Percentiles rank a stretch among this genome's conserved stretches.
phyloP scores from a whole-genome alignment of 75 land plant species.

The Azolla pinnata region DNA sequence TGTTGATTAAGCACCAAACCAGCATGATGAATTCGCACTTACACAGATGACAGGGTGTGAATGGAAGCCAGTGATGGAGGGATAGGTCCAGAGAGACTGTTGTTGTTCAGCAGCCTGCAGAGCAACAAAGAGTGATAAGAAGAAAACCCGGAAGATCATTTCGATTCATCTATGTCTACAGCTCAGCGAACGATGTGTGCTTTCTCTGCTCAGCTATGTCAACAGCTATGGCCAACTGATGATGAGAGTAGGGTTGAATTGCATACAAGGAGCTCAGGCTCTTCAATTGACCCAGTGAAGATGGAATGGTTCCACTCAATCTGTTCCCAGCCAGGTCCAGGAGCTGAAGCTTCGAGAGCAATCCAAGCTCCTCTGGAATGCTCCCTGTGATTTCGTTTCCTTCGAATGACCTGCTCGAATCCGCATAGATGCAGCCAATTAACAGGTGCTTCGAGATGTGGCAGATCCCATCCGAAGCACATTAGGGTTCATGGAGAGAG shows the following conservation, averaged over 20 bases:
- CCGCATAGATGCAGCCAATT: conserved; percentile 12
- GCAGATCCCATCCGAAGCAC: too few relatives aligned
- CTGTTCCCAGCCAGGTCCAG: conserved; percentile 24
- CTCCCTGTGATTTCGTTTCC: conserved; percentile 20
- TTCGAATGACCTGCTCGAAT: background rate
- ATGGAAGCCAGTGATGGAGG: conserved; percentile 37
- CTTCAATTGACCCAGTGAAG: conserved; percentile 16
- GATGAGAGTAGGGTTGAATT: too few relatives aligned
- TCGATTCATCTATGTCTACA: too few relatives aligned
- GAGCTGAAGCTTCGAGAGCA: conserved; percentile 7
- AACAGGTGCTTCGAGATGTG: too few relatives aligned
- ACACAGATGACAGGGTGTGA: conserved; percentile 27
- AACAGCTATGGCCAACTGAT: too few relatives aligned
- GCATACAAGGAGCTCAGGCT: conserved; percentile 23
- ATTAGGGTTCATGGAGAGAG: background rate
- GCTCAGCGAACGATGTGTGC: too few relatives aligned
- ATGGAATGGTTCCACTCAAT: conserved; percentile 17
- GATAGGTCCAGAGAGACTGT: conserved; percentile 38
- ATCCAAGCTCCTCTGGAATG: conserved; percentile 23
- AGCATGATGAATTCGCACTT: too few relatives aligned
- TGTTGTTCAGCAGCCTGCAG: conserved; percentile 37
- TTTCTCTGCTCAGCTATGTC: too few relatives aligned
- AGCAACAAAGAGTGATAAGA: background rate
- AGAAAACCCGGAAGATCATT: background rate
- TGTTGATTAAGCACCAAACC: too few relatives aligned